phyloP scores from a whole-genome alignment of 2,329 filamentous ascomycete genomes.

The Xylariales sp. region DNA sequence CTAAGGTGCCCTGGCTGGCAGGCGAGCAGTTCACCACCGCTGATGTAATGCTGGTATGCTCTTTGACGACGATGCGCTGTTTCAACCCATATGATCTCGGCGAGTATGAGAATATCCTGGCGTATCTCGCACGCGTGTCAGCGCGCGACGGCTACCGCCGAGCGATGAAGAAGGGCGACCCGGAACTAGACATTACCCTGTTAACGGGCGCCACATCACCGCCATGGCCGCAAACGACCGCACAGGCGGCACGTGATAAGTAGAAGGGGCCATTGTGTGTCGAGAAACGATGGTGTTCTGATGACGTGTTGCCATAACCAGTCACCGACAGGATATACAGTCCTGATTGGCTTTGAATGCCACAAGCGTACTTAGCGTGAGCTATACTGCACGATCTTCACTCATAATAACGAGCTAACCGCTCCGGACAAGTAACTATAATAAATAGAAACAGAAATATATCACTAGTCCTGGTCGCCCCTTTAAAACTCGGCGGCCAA shows the following conservation, averaged over 20 bases:
- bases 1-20: slow-evolving; percentile 64
- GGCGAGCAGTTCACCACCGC: slow-evolving; percentile 72
- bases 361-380: neutral
- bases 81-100: slow-evolving; percentile 59
- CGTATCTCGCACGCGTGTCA: slow-evolving; percentile 59
- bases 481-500: neutral
- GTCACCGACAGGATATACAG: neutral
- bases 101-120: slow-evolving; percentile 57
- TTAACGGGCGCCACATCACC: slow-evolving; percentile 40
- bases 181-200: slow-evolving; percentile 53
- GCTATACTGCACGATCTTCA: neutral
- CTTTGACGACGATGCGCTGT: slow-evolving; percentile 69
- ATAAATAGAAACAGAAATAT: neutral
- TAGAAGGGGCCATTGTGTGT: neutral
- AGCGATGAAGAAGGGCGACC: slow-evolving; percentile 63
- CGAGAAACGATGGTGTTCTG: neutral
- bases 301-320: neutral
- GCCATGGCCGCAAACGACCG: slow-evolving; percentile 6
- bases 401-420: slow-evolving; percentile 8
- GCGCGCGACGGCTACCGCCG: slow-evolving; percentile 58
- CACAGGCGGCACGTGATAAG: neutral
- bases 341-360: neutral
- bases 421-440: neutral
- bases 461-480: neutral
- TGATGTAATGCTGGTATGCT: slow-evolving; percentile 72